Evolutionary conservation across 371 early-diverging fungal species (phyloP).

Genomic region (Syncephalastrum monosporum): DNA sequence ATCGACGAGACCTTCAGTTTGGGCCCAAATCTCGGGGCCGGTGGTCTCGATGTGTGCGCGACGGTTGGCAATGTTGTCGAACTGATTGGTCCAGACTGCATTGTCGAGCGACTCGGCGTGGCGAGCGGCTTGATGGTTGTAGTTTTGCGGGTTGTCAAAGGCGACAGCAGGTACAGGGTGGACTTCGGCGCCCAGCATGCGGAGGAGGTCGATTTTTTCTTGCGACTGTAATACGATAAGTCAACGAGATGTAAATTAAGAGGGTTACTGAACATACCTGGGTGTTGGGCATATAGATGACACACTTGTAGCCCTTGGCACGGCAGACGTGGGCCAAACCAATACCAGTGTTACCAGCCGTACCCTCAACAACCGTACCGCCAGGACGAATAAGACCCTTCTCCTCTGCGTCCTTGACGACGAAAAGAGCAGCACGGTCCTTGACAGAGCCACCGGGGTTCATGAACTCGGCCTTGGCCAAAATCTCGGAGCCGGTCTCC

Average conservation of each 20-base stretch:
- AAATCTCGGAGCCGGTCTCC: constrained; percentile 85
- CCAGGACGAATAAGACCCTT: constrained; percentile 81
- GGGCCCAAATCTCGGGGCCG: constrained; percentile 91
- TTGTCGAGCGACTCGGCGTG: constrained; percentile 80
- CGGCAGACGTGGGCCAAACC: constrained; percentile 95
- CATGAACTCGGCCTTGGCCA: constrained; percentile 97
- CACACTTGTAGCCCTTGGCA: constrained; percentile 93
- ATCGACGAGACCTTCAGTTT: constrained; percentile 80
- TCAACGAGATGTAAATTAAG: too few relatives aligned
- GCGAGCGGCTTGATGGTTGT: constrained; percentile 91
- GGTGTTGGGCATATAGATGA: constrained; percentile 97
- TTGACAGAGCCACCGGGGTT: constrained; percentile 98
- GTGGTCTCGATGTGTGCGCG: constrained; percentile 94
- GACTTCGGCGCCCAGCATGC: constrained; percentile 91
- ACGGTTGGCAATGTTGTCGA: constrained; percentile 83
- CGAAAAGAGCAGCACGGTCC: constrained; percentile 92
- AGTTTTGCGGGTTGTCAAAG: constrained; percentile 90
- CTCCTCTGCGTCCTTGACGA: constrained; percentile 93
- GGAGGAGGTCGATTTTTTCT: constrained; percentile 91
- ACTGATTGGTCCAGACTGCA: constrained; percentile 97
- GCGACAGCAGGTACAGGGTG: constrained; percentile 89
- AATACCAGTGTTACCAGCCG: constrained; percentile 97
- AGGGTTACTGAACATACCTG: constrained; percentile 50
- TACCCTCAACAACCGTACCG: constrained; percentile 96
- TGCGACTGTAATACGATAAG: constrained; percentile 53